Evolutionary conservation across 2,329 filamentous ascomycete species (phyloP).

Genomic region (Beauveria asiatica): DNA sequence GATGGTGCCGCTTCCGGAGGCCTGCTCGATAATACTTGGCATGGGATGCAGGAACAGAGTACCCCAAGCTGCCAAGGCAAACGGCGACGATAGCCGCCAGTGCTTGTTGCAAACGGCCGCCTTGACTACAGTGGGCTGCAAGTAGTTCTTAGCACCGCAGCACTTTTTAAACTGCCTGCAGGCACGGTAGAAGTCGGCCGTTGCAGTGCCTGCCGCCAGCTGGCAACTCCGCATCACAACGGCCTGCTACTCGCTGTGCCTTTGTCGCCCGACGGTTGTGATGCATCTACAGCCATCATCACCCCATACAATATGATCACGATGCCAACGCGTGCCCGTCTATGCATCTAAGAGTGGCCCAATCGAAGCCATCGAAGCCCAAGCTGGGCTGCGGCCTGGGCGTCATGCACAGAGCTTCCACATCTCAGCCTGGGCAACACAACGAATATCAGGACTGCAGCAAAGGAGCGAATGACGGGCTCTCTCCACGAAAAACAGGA

Average conservation of each 20-base stretch:
- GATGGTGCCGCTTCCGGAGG: background rate
- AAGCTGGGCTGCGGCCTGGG: background rate
- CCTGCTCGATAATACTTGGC: background rate
- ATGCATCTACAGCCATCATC: background rate
- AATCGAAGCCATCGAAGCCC: background rate
- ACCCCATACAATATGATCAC: background rate
- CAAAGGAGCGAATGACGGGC: background rate
- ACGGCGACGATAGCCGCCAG: background rate
- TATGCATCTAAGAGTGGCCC: background rate
- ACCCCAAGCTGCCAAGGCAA: background rate
- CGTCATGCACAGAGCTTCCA: background rate
- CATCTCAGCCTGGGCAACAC: background rate
- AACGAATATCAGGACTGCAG: background rate
- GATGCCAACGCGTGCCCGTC: background rate
- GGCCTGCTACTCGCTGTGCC: background rate
- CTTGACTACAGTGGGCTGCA: too few species aligned
- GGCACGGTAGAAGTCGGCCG: background rate
- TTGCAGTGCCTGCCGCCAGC: background rate
- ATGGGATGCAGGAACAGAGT: background rate
- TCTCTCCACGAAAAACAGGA: background rate
- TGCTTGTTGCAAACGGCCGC: background rate
- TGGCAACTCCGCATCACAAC: background rate
- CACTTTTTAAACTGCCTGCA: background rate
- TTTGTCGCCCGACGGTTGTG: background rate
- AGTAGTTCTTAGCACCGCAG: too few species aligned